Percentiles rank a stretch among this genome's conserved stretches.
These are phyloP conservation scores for Haberlea rhodopensis DNA, from an alignment of 257 asterid genomes.

Conservation along the genomic window DNA sequence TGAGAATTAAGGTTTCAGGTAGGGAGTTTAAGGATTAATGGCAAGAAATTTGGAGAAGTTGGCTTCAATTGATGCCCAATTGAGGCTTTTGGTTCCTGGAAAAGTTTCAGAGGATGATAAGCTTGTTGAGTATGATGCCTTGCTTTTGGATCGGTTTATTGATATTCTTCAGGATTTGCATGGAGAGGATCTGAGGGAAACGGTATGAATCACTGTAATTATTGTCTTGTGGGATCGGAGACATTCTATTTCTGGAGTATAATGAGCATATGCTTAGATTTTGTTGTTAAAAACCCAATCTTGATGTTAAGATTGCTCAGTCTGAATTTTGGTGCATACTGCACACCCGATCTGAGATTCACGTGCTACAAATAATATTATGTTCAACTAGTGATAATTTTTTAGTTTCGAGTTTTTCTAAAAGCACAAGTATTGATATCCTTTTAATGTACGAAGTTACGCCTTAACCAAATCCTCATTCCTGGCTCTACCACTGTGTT, in stretches of 20 bases:
- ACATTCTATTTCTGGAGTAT: background rate
- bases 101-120: constrained; percentile 63
- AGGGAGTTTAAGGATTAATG: constrained; percentile 22
- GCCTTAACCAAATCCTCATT: background rate
- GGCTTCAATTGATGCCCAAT: constrained; percentile 55
- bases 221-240: constrained; percentile 12
- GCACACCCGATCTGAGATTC: background rate
- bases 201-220: constrained; percentile 29
- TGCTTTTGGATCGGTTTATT: constrained; percentile 65
- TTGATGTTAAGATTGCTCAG: background rate
- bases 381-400: background rate
- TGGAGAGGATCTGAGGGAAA: constrained; percentile 57
- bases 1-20: constrained; percentile 16
- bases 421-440: background rate
- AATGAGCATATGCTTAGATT: constrained; percentile 11
- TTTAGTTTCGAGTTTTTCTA: background rate
- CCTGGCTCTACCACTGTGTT: background rate
- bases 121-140: constrained; percentile 60
- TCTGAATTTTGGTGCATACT: background rate
- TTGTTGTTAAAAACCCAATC: background rate
- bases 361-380: background rate
- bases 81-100: constrained; percentile 57
- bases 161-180: constrained; percentile 61
- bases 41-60: constrained; percentile 31
- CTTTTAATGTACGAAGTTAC: background rate